phyloP scores from a whole-genome alignment of 2,329 filamentous ascomycete genomes.

The Ophiognomonia clavigignenti-juglandacearum region DNA sequence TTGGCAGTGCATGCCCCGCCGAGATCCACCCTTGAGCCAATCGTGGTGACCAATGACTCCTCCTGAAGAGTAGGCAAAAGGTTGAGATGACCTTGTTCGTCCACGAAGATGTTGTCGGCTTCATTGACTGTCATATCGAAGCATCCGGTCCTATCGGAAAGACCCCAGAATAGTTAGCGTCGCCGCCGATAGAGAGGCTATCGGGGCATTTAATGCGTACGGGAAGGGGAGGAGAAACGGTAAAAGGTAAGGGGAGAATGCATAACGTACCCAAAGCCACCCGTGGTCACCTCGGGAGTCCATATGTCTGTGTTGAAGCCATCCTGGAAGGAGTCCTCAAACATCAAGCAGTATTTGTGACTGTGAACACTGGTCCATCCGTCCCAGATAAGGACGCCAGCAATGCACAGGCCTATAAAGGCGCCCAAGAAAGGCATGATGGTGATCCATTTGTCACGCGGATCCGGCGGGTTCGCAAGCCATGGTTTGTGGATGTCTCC shows the following conservation, averaged over 20 bases:
- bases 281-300: constrained; percentile 70
- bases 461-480: constrained; percentile 60
- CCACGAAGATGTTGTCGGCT: constrained; percentile 70
- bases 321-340: constrained; percentile 60
- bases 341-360: constrained; percentile 66
- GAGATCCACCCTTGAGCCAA: constrained; percentile 65
- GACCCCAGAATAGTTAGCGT: constrained; percentile 6
- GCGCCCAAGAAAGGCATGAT: constrained; percentile 76
- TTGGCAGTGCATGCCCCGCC: constrained; percentile 65
- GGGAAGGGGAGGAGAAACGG: too few relatives aligned
- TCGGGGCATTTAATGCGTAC: not conserved
- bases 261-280: constrained; percentile 66
- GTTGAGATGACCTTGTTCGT: constrained; percentile 63
- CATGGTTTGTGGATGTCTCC: too few relatives aligned
- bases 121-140: constrained; percentile 71
- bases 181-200: not conserved
- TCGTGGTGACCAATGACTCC: constrained; percentile 52
- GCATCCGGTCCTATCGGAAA: constrained; percentile 62
- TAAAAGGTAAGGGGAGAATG: not conserved
- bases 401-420: constrained; percentile 60
- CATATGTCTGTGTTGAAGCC: constrained; percentile 59
- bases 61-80: constrained; percentile 79
- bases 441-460: constrained; percentile 81
- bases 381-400: constrained; percentile 70
- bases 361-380: constrained; percentile 67